These are phyloP conservation scores for Schrenkiella parvula DNA, from an alignment of 345 rosid genomes.

Conservation along the genomic window DNA sequence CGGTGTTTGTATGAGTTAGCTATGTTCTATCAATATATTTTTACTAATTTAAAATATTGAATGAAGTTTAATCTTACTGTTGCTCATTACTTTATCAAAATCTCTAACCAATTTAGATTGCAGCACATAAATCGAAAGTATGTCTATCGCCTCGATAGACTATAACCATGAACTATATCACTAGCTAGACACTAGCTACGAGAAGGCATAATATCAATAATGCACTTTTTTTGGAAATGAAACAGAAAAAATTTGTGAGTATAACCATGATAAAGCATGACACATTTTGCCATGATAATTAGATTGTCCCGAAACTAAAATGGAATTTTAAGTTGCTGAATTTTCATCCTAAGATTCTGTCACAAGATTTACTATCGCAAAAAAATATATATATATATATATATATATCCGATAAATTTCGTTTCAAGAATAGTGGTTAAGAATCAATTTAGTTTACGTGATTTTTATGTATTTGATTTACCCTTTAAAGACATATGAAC, in stretches of 20 bases:
- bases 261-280: neutral
- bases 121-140: neutral
- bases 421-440: neutral
- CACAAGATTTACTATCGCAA: neutral
- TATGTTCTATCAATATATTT: neutral
- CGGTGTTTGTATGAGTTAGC: conserved; percentile 1
- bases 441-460: neutral
- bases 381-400: neutral
- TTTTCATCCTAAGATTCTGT: neutral
- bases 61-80: neutral
- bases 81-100: neutral
- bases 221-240: neutral
- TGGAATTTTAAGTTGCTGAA: neutral
- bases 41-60: neutral
- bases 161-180: neutral
- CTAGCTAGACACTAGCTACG: conserved; percentile 1
- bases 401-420: neutral
- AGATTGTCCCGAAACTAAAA: neutral
- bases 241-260: neutral
- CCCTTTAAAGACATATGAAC: neutral
- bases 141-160: neutral
- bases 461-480: neutral
- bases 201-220: neutral
- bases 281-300: neutral
- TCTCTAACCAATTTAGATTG: neutral